Percentiles rank a stretch among this genome's conserved stretches.
Evolutionary conservation across 768 basidiomycete species (phyloP).

Genomic region (Termitomyces sp.): DNA sequence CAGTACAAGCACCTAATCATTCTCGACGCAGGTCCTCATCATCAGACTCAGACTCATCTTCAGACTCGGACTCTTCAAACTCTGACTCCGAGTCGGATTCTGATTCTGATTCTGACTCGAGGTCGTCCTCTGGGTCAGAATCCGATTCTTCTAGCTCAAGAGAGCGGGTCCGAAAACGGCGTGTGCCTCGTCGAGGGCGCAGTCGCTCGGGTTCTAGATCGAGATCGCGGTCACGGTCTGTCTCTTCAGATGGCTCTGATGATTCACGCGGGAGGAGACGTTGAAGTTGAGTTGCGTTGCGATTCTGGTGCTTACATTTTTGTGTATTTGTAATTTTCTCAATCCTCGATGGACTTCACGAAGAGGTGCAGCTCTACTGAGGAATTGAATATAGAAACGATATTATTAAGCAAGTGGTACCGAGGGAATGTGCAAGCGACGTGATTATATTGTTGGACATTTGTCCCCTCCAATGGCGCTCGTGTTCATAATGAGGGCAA

Average conservation of each 20-base stretch:
- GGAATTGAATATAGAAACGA: not conserved
- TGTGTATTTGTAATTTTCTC: not conserved
- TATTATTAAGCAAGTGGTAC: conserved; percentile 15
- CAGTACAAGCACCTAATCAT: not conserved
- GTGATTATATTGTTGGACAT: conserved; percentile 22
- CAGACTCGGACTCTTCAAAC: conserved; percentile 14
- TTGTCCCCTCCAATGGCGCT: conserved; percentile 37
- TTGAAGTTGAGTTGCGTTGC: not conserved
- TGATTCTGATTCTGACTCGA: conserved; percentile 5
- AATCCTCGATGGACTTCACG: not conserved
- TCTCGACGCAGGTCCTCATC: conserved; percentile 14
- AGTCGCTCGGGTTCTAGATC: conserved; percentile 18
- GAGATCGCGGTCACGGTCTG: conserved; percentile 10
- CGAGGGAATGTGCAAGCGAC: conserved; percentile 1
- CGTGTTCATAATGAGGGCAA: conserved; percentile 91
- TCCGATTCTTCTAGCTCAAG: conserved; percentile 44
- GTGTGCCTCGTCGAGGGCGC: conserved; percentile 28
- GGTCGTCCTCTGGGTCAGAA: conserved; percentile 15
- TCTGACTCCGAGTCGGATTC: conserved; percentile 23
- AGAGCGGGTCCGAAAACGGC: conserved; percentile 40
- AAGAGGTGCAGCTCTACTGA: not conserved
- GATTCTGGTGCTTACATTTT: not conserved
- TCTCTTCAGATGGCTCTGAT: conserved; percentile 18
- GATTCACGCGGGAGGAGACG: conserved; percentile 19
- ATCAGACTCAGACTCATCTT: not conserved